Conservation (phyloP, 176 grass and related monocot genomes). For the Pharus latifolius region DNA sequence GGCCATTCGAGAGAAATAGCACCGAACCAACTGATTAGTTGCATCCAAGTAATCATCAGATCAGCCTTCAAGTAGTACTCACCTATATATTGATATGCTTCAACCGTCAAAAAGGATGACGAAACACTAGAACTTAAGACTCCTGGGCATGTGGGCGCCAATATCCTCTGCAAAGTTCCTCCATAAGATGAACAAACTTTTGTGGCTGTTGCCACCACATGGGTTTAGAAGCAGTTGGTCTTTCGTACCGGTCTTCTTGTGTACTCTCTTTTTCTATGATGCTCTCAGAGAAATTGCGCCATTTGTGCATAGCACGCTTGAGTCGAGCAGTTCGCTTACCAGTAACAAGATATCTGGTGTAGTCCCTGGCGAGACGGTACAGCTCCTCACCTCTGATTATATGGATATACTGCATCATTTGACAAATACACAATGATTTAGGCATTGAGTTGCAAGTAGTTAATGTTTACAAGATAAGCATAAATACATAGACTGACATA, state of each 20-base stretch:
- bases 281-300: constrained; percentile 20
- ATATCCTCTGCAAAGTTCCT: constrained; percentile 34
- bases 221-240: constrained; percentile 20
- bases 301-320: constrained; percentile 37
- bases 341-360: constrained; percentile 68
- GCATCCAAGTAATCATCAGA: background rate
- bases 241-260: constrained; percentile 33
- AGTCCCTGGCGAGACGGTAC: constrained; percentile 63
- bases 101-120: constrained; percentile 1
- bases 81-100: constrained; percentile 1
- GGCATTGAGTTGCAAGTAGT: background rate
- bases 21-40: background rate
- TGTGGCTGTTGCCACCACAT: constrained; percentile 47
- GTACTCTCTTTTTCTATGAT: constrained; percentile 26
- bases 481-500: background rate
- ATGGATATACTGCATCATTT: constrained; percentile 63
- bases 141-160: constrained; percentile 48
- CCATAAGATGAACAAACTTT: constrained; percentile 41
- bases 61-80: background rate
- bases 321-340: constrained; percentile 59
- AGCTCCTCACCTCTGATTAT: constrained; percentile 91
- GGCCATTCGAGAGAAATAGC: background rate
- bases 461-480: background rate
- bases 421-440: constrained; percentile 16
- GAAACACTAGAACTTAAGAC: constrained; percentile 19